phyloP scores from a whole-genome alignment of 1,284 basidiomycete species.

The Tilletia setariae region DNA sequence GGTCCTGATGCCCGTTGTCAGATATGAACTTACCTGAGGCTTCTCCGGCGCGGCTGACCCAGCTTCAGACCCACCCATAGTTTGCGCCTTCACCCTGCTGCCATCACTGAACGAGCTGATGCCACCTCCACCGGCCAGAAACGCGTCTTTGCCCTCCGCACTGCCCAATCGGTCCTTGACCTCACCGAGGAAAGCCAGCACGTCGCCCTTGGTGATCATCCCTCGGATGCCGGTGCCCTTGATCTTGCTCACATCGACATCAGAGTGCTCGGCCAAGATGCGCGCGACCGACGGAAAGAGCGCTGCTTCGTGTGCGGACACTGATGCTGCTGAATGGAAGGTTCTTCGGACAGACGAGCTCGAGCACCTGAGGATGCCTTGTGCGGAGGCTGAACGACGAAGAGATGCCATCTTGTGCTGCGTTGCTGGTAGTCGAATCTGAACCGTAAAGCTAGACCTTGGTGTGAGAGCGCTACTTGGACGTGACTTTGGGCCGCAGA shows the following conservation, averaged over 20 bases:
- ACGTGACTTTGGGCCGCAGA: no score
- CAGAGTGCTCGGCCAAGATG: conserved; percentile 44
- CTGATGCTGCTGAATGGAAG: background rate
- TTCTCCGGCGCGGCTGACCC: background rate
- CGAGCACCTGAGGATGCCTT: no score
- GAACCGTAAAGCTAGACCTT: no score
- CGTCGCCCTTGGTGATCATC: conserved; percentile 57
- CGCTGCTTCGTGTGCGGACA: background rate
- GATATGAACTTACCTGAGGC: background rate
- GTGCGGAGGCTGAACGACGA: no score
- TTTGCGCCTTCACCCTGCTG: background rate
- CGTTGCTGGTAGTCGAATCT: no score
- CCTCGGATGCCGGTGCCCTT: conserved; percentile 56
- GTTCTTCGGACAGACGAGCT: no score
- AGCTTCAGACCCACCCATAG: background rate
- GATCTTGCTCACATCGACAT: conserved; percentile 51
- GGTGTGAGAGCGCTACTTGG: no score
- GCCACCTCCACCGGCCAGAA: conserved; percentile 11
- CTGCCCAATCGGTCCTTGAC: conserved; percentile 42
- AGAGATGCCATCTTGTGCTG: no score
- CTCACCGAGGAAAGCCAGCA: conserved; percentile 54
- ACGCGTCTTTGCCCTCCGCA: conserved; percentile 28
- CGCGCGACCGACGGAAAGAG: conserved; percentile 55
- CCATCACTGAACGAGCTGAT: conserved; percentile 6
- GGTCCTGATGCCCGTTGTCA: background rate